Percentiles rank a stretch among this genome's conserved stretches.
Conservation (phyloP, 495 filamentous ascomycete species). For the Xylaria palmicola region DNA sequence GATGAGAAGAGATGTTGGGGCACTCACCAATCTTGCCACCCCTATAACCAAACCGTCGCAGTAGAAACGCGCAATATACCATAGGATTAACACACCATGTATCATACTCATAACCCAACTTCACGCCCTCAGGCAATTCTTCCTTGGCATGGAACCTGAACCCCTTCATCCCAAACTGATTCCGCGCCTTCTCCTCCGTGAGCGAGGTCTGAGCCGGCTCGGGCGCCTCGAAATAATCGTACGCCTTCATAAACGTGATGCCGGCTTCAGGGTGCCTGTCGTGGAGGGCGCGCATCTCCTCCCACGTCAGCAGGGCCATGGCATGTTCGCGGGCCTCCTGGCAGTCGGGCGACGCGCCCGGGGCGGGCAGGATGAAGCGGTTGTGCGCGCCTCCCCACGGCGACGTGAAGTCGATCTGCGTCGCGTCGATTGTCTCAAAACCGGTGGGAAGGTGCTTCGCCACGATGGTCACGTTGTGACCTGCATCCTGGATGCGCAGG, state of each 20-base stretch:
- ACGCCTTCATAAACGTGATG: slow-evolving; percentile 51
- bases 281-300: slow-evolving; percentile 46
- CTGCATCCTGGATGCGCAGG: slow-evolving; percentile 47
- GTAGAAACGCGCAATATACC: slow-evolving; percentile 57
- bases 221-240: slow-evolving; percentile 61
- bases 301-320: slow-evolving; percentile 52
- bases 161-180: slow-evolving; percentile 43
- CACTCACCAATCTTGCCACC: slow-evolving; percentile 43
- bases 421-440: slow-evolving; percentile 39
- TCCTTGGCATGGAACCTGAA: slow-evolving; percentile 40
- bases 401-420: slow-evolving; percentile 61
- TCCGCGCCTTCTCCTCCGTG: slow-evolving; percentile 23
- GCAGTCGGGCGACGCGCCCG: slow-evolving; percentile 17
- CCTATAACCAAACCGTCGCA: slow-evolving; percentile 50
- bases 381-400: slow-evolving; percentile 67
- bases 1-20: not conserved
- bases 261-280: slow-evolving; percentile 46
- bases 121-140: slow-evolving; percentile 49
- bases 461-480: slow-evolving; percentile 50
- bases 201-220: slow-evolving; percentile 33
- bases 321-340: slow-evolving; percentile 42
- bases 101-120: slow-evolving; percentile 57
- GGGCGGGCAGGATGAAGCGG: slow-evolving; percentile 51
- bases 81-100: slow-evolving; percentile 62
- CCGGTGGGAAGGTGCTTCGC: slow-evolving; percentile 56